phyloP scores from a whole-genome alignment of 2,329 filamentous ascomycete genomes.

The Aspergillus cejpii region DNA sequence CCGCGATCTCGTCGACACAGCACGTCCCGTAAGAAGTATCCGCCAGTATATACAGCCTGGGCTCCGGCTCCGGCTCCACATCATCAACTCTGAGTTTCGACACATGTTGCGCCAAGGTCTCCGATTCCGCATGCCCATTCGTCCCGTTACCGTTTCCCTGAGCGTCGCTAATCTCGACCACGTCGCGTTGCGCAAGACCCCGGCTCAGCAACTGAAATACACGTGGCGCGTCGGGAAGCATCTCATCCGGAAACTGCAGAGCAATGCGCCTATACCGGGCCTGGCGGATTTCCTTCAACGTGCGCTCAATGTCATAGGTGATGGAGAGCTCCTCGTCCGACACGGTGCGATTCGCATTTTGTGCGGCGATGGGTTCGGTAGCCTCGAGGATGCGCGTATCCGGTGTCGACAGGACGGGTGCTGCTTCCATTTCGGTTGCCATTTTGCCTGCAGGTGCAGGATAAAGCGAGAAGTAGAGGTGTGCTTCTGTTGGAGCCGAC shows the following conservation, averaged over 20 bases:
- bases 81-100: conserved; percentile 24
- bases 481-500: background rate
- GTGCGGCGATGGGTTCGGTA: conserved; percentile 38
- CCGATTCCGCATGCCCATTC: conserved; percentile 6
- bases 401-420: conserved; percentile 58
- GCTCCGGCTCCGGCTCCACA: conserved; percentile 18
- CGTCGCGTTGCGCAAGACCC: conserved; percentile 39
- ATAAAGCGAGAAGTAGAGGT: background rate
- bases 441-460: conserved; percentile 15
- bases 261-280: conserved; percentile 71
- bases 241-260: conserved; percentile 90
- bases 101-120: conserved; percentile 21
- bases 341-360: conserved; percentile 30
- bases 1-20: conserved; percentile 94
- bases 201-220: conserved; percentile 62
- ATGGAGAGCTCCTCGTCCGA: conserved; percentile 64
- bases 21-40: conserved; percentile 97
- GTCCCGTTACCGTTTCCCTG: conserved; percentile 12
- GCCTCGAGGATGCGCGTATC: conserved; percentile 56
- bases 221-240: conserved; percentile 77
- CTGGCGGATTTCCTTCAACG: conserved; percentile 65
- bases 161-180: conserved; percentile 11
- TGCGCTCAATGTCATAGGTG: conserved; percentile 80
- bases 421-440: conserved; percentile 34
- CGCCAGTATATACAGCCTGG: conserved; percentile 70